phyloP scores from a whole-genome alignment of 257 asterid genomes.

The Solanum gandarillasii region DNA sequence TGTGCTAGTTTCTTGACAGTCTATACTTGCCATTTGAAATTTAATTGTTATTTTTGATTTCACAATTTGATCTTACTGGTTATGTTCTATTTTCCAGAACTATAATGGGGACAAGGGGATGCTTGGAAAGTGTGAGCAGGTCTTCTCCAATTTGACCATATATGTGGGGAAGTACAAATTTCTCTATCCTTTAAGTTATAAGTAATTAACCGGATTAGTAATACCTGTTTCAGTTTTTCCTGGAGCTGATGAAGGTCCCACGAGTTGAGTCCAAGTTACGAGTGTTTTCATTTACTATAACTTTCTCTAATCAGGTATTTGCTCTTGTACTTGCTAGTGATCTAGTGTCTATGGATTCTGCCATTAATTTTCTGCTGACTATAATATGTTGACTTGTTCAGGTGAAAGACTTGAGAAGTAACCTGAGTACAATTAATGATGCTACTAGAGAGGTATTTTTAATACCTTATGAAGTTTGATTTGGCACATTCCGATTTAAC shows the following conservation, averaged over 20 bases:
- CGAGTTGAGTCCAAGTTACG: constrained; percentile 96
- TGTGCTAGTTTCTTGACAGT: not conserved
- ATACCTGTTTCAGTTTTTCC: constrained; percentile 63
- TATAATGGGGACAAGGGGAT: constrained; percentile 81
- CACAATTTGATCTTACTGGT: not conserved
- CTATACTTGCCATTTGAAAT: not conserved
- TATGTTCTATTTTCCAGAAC: constrained; percentile 45
- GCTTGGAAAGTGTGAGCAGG: constrained; percentile 99
- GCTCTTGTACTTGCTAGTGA: constrained; percentile 1
- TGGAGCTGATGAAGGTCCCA: constrained; percentile 96
- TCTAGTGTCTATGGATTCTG: not conserved
- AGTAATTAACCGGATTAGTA: constrained; percentile 1
- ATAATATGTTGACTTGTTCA: constrained; percentile 24
- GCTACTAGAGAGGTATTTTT: constrained; percentile 77
- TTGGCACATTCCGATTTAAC: constrained; percentile 4
- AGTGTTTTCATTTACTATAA: constrained; percentile 89
- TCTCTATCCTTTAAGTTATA: not conserved
- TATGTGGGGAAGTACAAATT: not conserved
- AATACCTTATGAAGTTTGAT: constrained; percentile 1
- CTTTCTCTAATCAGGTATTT: constrained; percentile 77
- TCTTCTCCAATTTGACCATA: constrained; percentile 1
- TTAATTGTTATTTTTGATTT: not conserved
- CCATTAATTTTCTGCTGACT: not conserved
- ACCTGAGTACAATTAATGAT: constrained; percentile 63
- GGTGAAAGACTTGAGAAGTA: constrained; percentile 74